Base-by-base conservation (phyloP, 495 filamentous ascomycete genomes). In the Trichoderma virens region DNA sequence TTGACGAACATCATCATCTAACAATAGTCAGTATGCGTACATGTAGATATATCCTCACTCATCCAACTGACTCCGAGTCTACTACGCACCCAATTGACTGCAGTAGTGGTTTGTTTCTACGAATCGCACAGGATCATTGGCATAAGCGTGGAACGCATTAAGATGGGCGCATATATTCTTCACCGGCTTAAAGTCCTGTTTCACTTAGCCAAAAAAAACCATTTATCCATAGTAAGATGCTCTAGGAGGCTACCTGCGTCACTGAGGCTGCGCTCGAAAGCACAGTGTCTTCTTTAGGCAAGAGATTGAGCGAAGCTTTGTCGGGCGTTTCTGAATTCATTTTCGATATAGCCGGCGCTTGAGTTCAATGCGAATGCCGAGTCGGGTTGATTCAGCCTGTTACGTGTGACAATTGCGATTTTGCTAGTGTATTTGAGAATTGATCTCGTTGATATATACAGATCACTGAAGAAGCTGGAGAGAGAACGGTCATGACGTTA, bases 91-190 rank as follows among this genome's bases (percentile, higher is more conserved):
- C 9, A 95, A 66, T 69, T 93, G 90, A 13, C 86, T 78, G 71
- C 91, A 96, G 76, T 94, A 96, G 72, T 96, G 92, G 71, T 93
- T 91, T 3, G 90, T 79, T 70, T 94, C 90, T 30, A 96, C 84
- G 65, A 76, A 79, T 27, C 88, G 83, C 0, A 76, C 79, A 0
- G 85, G 85, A 56, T 92, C 89, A 16, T 82, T 80, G 39, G 86
- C 86, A 73, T 93, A 93, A 64, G 85, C 82, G 74, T 95, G 92
- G 76, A 91, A 93, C 60, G 91, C 92, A 71, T 94, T 91, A 31
- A 96, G 80, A 71, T 91, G 88, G 3, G 88, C 91, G 74, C 93
- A 96, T 67, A 96, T 84, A 61, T 83, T 83, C 65, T 91, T 89
- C 30, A 90, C 70, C 0, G 92, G 92, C 0, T 78, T 76, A 72